Conservation (phyloP, 2,329 filamentous ascomycete species). For the Apiospora marii region DNA sequence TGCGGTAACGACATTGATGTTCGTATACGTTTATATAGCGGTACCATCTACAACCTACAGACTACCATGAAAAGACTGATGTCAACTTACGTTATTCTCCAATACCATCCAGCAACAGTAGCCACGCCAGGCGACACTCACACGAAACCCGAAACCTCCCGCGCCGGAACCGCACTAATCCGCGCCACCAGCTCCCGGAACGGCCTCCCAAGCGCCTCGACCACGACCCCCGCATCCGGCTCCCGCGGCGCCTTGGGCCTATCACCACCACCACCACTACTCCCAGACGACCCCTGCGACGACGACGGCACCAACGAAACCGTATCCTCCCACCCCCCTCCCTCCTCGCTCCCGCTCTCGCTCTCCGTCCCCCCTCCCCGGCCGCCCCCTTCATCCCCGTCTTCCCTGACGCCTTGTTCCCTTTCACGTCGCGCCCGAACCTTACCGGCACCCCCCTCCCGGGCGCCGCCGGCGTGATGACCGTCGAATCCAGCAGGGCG, state of each 20-base stretch:
- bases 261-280: neutral
- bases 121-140: too few species aligned
- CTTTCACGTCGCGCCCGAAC: neutral
- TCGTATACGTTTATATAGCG: too few species aligned
- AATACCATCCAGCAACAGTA: too few species aligned
- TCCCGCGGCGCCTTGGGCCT: neutral
- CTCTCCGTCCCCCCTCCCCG: neutral
- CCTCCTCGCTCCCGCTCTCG: neutral
- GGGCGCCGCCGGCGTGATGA: conserved; percentile 66
- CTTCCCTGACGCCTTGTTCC: neutral
- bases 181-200: conserved; percentile 36
- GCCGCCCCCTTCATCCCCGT: conserved; percentile 15
- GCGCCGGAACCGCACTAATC: conserved; percentile 23
- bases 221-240: conserved; percentile 28
- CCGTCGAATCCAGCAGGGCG: conserved; percentile 71
- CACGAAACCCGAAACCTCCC: neutral
- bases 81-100: too few species aligned
- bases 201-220: conserved; percentile 33
- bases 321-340: neutral
- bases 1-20: too few species aligned
- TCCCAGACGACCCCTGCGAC: neutral
- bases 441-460: conserved; percentile 46
- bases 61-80: neutral
- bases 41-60: too few species aligned
- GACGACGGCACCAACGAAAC: neutral